These are phyloP conservation scores for Puccinia polysora DNA, from an alignment of 1,284 basidiomycete genomes.

Conservation along the genomic window DNA sequence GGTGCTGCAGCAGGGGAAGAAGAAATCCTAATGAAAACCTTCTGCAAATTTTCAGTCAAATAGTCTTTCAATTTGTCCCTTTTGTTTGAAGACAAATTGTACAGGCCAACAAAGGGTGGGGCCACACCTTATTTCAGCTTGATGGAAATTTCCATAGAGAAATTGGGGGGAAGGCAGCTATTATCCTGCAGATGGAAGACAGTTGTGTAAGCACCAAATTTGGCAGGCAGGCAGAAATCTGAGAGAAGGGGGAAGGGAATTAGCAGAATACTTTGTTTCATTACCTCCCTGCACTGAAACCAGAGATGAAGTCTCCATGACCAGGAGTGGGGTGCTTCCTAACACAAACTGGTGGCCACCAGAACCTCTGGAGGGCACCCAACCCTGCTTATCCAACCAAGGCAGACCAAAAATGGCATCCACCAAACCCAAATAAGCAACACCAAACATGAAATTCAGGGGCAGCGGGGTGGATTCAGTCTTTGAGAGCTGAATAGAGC, in stretches of 20 bases:
- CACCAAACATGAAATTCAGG: not conserved
- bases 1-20: constrained; percentile 7
- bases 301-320: no score
- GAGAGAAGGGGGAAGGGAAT: not conserved
- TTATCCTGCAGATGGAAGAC: not conserved
- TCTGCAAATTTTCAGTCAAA: not conserved
- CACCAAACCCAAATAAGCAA: constrained; percentile 2
- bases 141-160: not conserved
- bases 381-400: constrained; percentile 17
- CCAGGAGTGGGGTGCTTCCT: no score
- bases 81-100: not conserved
- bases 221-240: not conserved
- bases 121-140: not conserved
- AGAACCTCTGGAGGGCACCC: no score
- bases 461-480: not conserved
- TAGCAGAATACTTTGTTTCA: no score
- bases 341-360: no score
- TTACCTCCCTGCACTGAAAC: no score
- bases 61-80: not conserved
- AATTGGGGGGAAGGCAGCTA: not conserved
- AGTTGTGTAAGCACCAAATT: not conserved
- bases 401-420: constrained; percentile 34
- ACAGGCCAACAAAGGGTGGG: not conserved
- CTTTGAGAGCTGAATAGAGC: not conserved
- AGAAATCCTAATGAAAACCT: constrained; percentile 15